phyloP scores from a whole-genome alignment of 495 filamentous ascomycete species.

The Talaromyces borbonicus region DNA sequence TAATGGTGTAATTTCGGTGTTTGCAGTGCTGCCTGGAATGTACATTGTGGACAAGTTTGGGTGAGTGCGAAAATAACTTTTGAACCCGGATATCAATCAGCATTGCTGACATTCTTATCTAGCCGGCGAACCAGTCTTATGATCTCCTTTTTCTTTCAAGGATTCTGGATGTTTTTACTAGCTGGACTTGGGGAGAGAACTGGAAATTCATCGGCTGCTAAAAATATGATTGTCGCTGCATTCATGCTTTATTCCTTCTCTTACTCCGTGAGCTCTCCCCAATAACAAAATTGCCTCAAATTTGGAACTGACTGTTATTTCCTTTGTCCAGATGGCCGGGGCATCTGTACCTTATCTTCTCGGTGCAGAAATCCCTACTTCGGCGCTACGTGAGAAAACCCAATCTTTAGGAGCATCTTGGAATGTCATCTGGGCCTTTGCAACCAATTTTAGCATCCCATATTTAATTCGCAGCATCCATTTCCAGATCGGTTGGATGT shows the following conservation, averaged over 20 bases:
- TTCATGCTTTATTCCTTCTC: neutral
- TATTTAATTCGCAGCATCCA: neutral
- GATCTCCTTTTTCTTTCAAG: neutral
- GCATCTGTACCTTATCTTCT: neutral
- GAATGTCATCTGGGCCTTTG: neutral
- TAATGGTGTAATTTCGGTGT: neutral
- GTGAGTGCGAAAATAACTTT: neutral
- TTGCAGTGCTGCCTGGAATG: neutral
- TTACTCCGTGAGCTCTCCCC: neutral
- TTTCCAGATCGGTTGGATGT: neutral
- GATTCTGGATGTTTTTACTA: neutral
- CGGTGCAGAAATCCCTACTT: neutral
- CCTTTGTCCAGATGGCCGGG: neutral
- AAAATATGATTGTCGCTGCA: neutral
- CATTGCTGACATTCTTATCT: neutral
- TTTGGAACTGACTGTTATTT: neutral
- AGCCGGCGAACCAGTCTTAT: neutral
- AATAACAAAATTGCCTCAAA: neutral
- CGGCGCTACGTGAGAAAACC: neutral
- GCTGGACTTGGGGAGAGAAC: neutral
- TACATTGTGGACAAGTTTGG: neutral
- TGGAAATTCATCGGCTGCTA: neutral
- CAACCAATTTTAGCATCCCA: neutral
- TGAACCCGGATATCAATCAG: neutral
- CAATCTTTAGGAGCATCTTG: neutral